Evolutionary conservation across 805 yeast genomes (phyloP), one percentile per base, ranked within the genome.

Genomic region (Maudiozyma pseudohumilis): DNA sequence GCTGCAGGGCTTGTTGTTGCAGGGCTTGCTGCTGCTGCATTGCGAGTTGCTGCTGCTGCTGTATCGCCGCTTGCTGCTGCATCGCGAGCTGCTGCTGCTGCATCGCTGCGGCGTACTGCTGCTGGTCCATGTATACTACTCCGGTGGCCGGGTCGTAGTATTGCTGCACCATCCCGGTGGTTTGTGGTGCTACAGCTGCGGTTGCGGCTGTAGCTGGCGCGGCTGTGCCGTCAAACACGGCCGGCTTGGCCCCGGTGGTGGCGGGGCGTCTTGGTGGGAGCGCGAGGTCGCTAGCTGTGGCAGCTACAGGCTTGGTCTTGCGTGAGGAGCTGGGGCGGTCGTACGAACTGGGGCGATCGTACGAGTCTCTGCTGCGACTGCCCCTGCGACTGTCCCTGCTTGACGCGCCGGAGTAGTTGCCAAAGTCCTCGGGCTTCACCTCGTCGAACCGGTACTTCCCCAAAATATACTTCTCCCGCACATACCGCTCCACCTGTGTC

Each of bases 81-180:
- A 30, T 57, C 28, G 39, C 61, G 32, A 16, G 25, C 5, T 8
- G 25, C 28, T 54, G 29, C 29, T 27, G 29, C 29, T 28, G 31
- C 18, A 17, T 18, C 7, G 18, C 11, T 34, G 58, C 38, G 30
- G 39, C 32, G 34, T 79, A 82, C 48, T 80, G 86, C 32, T 71
- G 75, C 9, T 77, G 69, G 49, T 81, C 88, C 25, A 80, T 72
- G 48, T 80, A 81, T 4, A 79, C 59, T 34, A 74, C 70, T 10
- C 89, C 88, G 0, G 86, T 78, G 6, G 70, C 63, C 2, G 87
- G 86, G 48, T 81, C 88, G 16, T 79, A 67, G 52, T 76, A 81
- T 50, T 80, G 89, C 62, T 80, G 58, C 56, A 72, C 60, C 43
- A 62, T 40, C 26, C 61, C 49, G 25, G 48, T 52, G 15, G 52